phyloP scores from a whole-genome alignment of 257 asterid species.

The Linderniella brevidens region DNA sequence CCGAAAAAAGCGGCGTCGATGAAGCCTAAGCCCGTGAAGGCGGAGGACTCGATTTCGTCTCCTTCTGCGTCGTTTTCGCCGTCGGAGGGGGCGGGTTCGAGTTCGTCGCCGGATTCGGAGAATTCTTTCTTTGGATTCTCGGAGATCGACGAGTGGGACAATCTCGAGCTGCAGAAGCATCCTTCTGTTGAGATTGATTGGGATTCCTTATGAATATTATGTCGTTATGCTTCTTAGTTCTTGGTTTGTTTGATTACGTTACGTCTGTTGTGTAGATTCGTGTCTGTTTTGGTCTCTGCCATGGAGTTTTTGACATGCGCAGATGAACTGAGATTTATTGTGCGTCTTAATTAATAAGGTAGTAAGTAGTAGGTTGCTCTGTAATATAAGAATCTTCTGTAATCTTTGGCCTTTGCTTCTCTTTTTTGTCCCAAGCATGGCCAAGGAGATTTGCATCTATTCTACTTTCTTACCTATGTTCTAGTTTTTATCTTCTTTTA shows the following conservation, averaged over 20 bases:
- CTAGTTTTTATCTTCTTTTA: neutral
- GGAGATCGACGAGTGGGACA: slow-evolving; percentile 23
- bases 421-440: slow-evolving; percentile 2
- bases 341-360: too few species aligned
- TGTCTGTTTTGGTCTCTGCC: neutral
- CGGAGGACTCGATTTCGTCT: slow-evolving; percentile 22
- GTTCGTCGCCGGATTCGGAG: slow-evolving; percentile 42
- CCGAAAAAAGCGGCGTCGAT: too few species aligned
- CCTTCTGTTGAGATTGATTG: slow-evolving; percentile 95
- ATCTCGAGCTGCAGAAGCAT: slow-evolving; percentile 38
- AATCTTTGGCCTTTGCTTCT: neutral
- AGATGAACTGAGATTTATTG: neutral
- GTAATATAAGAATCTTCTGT: too few species aligned
- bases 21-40: slow-evolving; percentile 24
- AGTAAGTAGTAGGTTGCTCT: too few species aligned
- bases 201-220: slow-evolving; percentile 32
- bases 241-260: too few species aligned
- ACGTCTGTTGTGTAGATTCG: too few species aligned
- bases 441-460: neutral
- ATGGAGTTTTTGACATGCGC: slow-evolving; percentile 5
- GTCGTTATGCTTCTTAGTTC: too few species aligned
- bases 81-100: too few species aligned
- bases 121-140: slow-evolving; percentile 28
- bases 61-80: too few species aligned
- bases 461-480: neutral